These are phyloP conservation scores for Pseudisothecium myosuroides DNA, from an alignment of 225 moss, liverwort and hornwort genomes.

Conservation along the genomic window DNA sequence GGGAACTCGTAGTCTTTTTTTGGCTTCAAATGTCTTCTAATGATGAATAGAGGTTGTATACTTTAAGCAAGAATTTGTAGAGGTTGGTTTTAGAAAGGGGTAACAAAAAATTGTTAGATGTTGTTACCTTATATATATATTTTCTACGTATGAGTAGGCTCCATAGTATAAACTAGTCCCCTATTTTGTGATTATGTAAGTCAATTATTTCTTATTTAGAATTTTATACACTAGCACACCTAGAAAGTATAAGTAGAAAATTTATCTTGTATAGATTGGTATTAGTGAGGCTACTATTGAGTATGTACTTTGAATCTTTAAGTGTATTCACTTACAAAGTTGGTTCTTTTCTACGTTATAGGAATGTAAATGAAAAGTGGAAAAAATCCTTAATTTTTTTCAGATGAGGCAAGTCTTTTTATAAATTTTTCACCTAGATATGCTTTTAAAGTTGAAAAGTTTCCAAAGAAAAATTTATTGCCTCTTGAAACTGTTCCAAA, in stretches of 20 bases:
- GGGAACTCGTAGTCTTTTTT: no score
- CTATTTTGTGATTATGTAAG: background rate
- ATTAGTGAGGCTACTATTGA: background rate
- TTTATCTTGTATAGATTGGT: accelerated
- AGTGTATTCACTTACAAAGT: background rate
- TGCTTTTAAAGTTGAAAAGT: background rate
- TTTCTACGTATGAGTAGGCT: background rate
- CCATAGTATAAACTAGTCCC: accelerated
- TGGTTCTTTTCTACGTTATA: background rate
- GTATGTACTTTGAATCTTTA: background rate
- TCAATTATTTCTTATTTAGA: no score
- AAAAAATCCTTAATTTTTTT: background rate
- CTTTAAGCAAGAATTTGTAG: no score
- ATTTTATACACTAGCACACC: no score
- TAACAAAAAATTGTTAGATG: no score
- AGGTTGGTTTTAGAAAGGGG: no score
- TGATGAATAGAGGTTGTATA: no score
- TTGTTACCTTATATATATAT: background rate
- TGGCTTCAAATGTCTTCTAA: no score
- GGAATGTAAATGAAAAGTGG: background rate
- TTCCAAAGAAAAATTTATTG: background rate
- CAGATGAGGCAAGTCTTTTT: accelerated
- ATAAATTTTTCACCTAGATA: background rate
- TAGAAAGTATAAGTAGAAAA: background rate
- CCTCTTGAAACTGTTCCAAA: no score